Percentiles rank a stretch among this genome's conserved stretches.
Evolutionary conservation across 345 rosid genomes (phyloP).

Genomic region (Ceriops tagal): DNA sequence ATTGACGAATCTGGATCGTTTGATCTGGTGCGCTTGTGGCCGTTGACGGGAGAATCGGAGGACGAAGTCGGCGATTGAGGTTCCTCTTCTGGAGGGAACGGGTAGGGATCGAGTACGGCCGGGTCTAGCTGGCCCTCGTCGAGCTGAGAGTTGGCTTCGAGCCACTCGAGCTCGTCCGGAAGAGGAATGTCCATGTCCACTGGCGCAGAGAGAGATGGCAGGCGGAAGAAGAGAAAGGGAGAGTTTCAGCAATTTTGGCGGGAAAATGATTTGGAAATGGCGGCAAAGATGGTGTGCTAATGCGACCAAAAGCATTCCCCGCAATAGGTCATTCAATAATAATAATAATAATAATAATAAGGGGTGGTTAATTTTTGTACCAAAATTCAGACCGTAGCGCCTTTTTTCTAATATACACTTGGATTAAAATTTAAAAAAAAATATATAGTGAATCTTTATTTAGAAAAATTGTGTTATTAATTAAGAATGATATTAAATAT

Average conservation of each 20-base stretch:
- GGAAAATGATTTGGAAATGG: conserved; percentile 13
- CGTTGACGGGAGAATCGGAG: conserved; percentile 10
- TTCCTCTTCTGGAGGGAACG: conserved; percentile 26
- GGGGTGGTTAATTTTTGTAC: no score
- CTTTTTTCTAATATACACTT: no score
- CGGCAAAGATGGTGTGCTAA: conserved; percentile 1
- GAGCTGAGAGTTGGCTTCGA: conserved; percentile 57
- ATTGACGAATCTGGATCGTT: conserved; percentile 23
- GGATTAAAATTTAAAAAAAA: no score
- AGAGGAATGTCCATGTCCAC: conserved; percentile 57
- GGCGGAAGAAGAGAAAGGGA: background rate
- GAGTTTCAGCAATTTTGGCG: conserved; percentile 13
- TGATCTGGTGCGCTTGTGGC: conserved; percentile 50
- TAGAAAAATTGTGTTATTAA: no score
- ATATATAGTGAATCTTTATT: no score
- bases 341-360: no score
- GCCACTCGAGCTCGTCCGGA: conserved; percentile 89
- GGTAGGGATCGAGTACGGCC: conserved; percentile 29
- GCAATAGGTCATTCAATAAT: no score
- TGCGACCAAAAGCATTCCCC: background rate
- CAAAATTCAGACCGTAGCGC: no score
- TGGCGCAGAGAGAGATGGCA: background rate
- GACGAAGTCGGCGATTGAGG: conserved; percentile 9
- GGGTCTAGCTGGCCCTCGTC: conserved; percentile 42
- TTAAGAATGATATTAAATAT: no score